Evolutionary conservation across 805 yeast genomes (phyloP).

Genomic region (Kluyveromyces siamensis): DNA sequence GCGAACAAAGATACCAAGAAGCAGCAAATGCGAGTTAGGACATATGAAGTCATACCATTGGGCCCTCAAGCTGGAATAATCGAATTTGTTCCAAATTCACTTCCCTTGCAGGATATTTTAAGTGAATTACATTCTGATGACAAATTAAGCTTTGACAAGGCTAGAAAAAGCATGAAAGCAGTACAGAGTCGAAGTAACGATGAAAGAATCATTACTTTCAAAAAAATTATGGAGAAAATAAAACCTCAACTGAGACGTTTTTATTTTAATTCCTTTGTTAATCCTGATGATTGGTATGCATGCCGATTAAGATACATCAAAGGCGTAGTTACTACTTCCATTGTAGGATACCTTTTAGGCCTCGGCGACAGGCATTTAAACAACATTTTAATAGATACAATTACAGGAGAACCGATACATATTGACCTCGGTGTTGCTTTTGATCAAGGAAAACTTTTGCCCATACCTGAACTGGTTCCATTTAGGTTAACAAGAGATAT

Average conservation of each 20-base stretch:
- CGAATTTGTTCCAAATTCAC: conserved; percentile 78
- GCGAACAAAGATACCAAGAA: conserved; percentile 47
- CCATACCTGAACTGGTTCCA: conserved; percentile 91
- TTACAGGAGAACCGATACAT: conserved; percentile 89
- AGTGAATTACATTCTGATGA: conserved; percentile 54
- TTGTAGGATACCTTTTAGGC: conserved; percentile 83
- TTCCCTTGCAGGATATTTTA: conserved; percentile 60
- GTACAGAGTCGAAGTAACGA: conserved; percentile 38
- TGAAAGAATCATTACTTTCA: conserved; percentile 39
- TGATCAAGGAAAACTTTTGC: conserved; percentile 79
- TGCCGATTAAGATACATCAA: conserved; percentile 57
- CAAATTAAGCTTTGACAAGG: conserved; percentile 40
- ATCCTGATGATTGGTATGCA: conserved; percentile 67
- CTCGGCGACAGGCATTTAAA: conserved; percentile 94
- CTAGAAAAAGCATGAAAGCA: conserved; percentile 55
- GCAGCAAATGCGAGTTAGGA: conserved; percentile 56
- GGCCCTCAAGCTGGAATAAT: conserved; percentile 84
- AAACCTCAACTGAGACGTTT: conserved; percentile 63
- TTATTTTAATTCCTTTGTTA: conserved; percentile 56
- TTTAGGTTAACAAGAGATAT: conserved; percentile 85
- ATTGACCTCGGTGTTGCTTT: conserved; percentile 95
- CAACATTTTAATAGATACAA: conserved; percentile 71
- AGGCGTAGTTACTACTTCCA: conserved; percentile 77
- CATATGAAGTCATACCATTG: conserved; percentile 84
- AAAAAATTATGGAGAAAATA: conserved; percentile 39